Conservation (phyloP, 257 asterid species). For the Solanum etuberosum region DNA sequence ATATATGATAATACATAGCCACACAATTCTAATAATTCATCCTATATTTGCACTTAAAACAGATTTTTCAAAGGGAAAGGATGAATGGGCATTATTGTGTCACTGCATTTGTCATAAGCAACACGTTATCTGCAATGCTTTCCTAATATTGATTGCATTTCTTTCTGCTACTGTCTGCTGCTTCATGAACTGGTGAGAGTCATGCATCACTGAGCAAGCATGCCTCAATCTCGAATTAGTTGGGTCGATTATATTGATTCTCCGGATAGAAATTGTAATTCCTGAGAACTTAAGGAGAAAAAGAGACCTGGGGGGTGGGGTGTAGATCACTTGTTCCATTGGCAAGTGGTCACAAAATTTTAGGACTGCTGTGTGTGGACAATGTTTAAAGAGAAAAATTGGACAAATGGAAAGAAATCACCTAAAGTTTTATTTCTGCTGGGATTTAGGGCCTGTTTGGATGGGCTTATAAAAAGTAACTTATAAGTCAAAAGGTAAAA, state of each 20-base stretch:
- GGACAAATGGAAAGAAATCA: background rate
- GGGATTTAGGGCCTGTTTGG: background rate
- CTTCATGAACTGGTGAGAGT: conserved; percentile 40
- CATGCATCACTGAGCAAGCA: background rate
- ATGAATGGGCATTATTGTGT: conserved; percentile 94
- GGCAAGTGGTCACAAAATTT: too few species aligned
- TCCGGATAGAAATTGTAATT: background rate
- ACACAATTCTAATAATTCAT: background rate
- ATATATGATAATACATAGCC: background rate
- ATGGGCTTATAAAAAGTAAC: background rate
- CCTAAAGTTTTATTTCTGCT: background rate
- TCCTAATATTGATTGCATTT: conserved; percentile 63
- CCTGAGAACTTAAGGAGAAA: background rate
- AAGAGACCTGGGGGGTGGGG: background rate
- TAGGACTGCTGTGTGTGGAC: background rate
- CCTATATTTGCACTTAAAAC: background rate
- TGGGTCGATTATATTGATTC: background rate
- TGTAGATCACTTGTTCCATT: background rate
- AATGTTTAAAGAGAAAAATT: background rate
- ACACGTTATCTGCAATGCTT: conserved; percentile 82
- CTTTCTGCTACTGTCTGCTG: conserved; percentile 83
- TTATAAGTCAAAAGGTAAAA: background rate
- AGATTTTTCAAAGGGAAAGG: conserved; percentile 92
- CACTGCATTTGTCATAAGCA: conserved; percentile 75
- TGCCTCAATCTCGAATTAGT: background rate